Evolutionary conservation across 768 basidiomycete genomes (phyloP).

Genomic region (Fomitopsis serialis): DNA sequence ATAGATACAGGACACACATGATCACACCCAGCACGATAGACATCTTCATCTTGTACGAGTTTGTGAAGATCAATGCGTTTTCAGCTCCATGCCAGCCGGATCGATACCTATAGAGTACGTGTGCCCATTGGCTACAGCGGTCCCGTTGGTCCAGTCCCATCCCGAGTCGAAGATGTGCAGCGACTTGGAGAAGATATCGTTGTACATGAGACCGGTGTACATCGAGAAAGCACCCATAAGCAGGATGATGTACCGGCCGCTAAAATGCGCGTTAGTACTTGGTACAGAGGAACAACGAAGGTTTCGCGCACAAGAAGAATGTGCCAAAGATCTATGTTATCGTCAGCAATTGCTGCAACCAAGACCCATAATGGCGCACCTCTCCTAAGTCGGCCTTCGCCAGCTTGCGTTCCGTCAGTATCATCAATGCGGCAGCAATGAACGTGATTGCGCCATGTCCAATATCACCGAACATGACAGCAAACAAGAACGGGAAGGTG

Average conservation of each 20-base stretch:
- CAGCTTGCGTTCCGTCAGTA: slow-evolving; percentile 76
- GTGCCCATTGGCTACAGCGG: slow-evolving; percentile 55
- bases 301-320: slow-evolving; percentile 79
- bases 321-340: slow-evolving; percentile 64
- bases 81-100: slow-evolving; percentile 93
- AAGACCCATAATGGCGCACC: slow-evolving; percentile 31
- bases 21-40: slow-evolving; percentile 93
- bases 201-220: slow-evolving; percentile 97
- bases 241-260: slow-evolving; percentile 97
- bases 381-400: slow-evolving; percentile 72
- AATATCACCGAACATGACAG: slow-evolving; percentile 99
- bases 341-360: not conserved
- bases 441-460: slow-evolving; percentile 90
- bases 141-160: slow-evolving; percentile 66
- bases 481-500: slow-evolving; percentile 98
- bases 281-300: slow-evolving; percentile 2
- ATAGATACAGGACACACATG: slow-evolving; percentile 58
- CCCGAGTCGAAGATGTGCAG: slow-evolving; percentile 84
- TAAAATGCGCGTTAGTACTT: slow-evolving; percentile 26
- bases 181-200: slow-evolving; percentile 96
- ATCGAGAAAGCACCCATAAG: slow-evolving; percentile 97
- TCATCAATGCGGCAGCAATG: slow-evolving; percentile 76
- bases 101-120: slow-evolving; percentile 94
- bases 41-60: slow-evolving; percentile 99
- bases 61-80: slow-evolving; percentile 89